Percentiles rank a stretch among this genome's conserved stretches.
These are phyloP conservation scores for Lavandula angustifolia DNA, from an alignment of 257 asterid species.

Conservation along the genomic window DNA sequence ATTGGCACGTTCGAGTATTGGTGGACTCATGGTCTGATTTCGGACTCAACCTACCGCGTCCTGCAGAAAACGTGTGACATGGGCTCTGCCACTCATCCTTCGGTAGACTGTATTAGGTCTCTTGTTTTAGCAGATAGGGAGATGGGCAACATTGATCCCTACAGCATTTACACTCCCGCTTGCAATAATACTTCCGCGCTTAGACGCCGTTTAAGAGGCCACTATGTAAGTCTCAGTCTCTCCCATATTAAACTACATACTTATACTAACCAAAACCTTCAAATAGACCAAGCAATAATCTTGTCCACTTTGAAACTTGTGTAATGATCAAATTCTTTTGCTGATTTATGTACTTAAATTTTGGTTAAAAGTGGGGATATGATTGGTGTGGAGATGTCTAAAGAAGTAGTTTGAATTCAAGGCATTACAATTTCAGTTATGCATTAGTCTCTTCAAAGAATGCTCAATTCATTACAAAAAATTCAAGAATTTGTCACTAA, in stretches of 20 bases:
- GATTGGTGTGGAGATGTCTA: background rate
- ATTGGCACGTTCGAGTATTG: slow-evolving; percentile 96
- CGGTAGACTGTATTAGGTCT: slow-evolving; percentile 59
- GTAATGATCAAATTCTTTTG: too few relatives aligned
- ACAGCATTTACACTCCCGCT: slow-evolving; percentile 82
- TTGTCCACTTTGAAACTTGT: background rate
- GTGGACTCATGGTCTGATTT: slow-evolving; percentile 98
- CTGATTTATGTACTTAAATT: background rate
- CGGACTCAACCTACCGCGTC: slow-evolving; percentile 81
- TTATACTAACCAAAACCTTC: background rate
- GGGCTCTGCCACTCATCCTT: slow-evolving; percentile 86
- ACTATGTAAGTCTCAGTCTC: slow-evolving; percentile 61
- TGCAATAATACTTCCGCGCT: slow-evolving; percentile 63
- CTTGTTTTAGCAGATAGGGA: slow-evolving; percentile 62
- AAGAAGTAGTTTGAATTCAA: too few relatives aligned
- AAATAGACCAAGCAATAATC: background rate
- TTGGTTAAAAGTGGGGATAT: background rate
- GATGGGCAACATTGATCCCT: slow-evolving; percentile 83
- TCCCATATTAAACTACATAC: background rate
- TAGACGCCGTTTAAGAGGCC: slow-evolving; percentile 66
- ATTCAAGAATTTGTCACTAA: background rate
- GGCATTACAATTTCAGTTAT: too few relatives aligned
- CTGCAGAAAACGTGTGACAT: slow-evolving; percentile 57
- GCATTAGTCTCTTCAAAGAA: background rate
- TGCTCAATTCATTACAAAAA: background rate